Evolutionary conservation across 805 yeast species (phyloP).

Genomic region (Yamadazyma insecticola): DNA sequence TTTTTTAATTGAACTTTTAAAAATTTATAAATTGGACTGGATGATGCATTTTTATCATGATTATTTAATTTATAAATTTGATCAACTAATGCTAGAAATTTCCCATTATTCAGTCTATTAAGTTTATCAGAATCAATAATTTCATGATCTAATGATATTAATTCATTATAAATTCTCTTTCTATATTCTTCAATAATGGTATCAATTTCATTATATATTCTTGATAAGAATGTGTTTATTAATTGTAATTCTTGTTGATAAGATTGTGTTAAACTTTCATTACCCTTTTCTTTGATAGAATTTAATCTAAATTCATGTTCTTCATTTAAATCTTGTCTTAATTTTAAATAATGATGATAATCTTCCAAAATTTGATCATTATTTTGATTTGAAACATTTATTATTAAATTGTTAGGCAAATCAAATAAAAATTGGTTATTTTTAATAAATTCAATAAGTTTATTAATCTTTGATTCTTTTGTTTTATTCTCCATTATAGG

Average conservation of each 20-base stretch:
- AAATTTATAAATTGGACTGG: slow-evolving; percentile 26
- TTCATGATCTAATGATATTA: slow-evolving; percentile 36
- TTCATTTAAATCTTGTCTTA: slow-evolving; percentile 7
- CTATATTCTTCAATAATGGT: slow-evolving; percentile 30
- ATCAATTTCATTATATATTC: slow-evolving; percentile 29
- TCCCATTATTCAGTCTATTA: slow-evolving; percentile 17
- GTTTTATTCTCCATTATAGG: slow-evolving; percentile 37
- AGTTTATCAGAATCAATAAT: slow-evolving; percentile 14
- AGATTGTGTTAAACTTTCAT: slow-evolving; percentile 14
- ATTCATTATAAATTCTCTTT: slow-evolving; percentile 29
- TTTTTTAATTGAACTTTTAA: slow-evolving; percentile 27
- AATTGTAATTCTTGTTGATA: slow-evolving; percentile 7
- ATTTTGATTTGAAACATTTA: slow-evolving; percentile 22
- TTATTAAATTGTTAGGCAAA: slow-evolving; percentile 28
- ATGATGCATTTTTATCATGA: slow-evolving; percentile 8
- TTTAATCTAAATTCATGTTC: slow-evolving; percentile 9
- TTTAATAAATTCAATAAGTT: slow-evolving; percentile 32
- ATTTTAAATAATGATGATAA: slow-evolving; percentile 23
- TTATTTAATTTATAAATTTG: slow-evolving; percentile 31
- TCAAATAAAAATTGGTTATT: slow-evolving; percentile 31
- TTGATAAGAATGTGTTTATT: slow-evolving; percentile 24
- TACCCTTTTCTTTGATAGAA: slow-evolving; percentile 11
- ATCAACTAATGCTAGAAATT: slow-evolving; percentile 35
- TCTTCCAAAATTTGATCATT: slow-evolving; percentile 34
- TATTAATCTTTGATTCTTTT: slow-evolving; percentile 28